phyloP scores from a whole-genome alignment of 2,329 filamentous ascomycete species.

The Pyrenophora seminiperda region DNA sequence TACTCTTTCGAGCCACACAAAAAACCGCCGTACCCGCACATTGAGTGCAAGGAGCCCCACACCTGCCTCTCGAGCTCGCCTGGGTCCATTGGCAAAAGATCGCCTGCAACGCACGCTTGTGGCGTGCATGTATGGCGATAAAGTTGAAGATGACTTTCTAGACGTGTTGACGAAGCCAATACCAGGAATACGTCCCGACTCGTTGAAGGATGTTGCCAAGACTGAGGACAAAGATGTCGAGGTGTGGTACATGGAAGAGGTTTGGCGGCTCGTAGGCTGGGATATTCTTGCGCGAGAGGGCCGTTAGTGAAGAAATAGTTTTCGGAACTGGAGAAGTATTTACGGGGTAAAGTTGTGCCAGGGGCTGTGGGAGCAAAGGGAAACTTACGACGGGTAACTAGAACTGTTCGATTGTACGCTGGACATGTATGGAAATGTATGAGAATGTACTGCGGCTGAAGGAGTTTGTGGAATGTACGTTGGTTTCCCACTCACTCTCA shows the following conservation, averaged over 20 bases:
- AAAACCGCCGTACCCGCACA: constrained; percentile 24
- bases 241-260: constrained; percentile 61
- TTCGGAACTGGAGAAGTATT: no score
- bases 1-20: constrained; percentile 10
- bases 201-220: constrained; percentile 40
- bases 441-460: no score
- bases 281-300: constrained; percentile 50
- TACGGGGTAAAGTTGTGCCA: no score
- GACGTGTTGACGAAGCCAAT: constrained; percentile 51
- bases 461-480: no score
- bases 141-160: constrained; percentile 47
- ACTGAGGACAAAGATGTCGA: constrained; percentile 49
- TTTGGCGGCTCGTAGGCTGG: constrained; percentile 65
- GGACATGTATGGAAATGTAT: no score
- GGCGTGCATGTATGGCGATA: constrained; percentile 50
- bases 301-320: constrained; percentile 26
- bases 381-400: no score
- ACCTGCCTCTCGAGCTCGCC: constrained; percentile 34
- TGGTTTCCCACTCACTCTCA: no score
- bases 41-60: constrained; percentile 33
- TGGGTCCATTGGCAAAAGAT: constrained; percentile 48
- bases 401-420: no score
- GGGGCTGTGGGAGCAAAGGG: no score
- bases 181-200: constrained; percentile 23
- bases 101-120: constrained; percentile 54